Base-by-base conservation (phyloP, 169 alveolate species). In the Eimeria sp. region DNA sequence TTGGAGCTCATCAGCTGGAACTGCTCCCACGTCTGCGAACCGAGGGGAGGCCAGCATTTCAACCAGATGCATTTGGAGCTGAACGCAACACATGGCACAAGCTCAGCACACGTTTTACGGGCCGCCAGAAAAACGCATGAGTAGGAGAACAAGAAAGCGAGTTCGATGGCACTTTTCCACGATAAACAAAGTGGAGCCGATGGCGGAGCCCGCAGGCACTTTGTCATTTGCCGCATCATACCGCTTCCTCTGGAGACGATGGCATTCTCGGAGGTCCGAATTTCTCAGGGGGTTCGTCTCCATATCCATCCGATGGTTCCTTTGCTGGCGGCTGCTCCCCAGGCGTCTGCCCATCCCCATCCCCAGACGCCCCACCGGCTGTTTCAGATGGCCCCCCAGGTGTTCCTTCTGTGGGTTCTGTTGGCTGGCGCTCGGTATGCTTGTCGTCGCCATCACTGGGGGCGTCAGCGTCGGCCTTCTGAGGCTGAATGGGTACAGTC, bases 211-310 rank as follows among this genome's bases (percentile, higher is more conserved):
- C 18, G 74, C 76, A 25, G 43, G 37, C 18, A 66, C 43, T n/a
- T 14, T n/a, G 43, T 66, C 76, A 6, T 66, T 66, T 14, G 37
- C 43, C 76, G 8, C 1, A 6, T 66, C 76, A 27, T 66, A 66
- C 76, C 76, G 76, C 76, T 66, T 66, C 76, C 76, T 66, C 76
- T 25, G 43, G 46, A 8, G 76, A 66, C 43, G 43, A 66, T 66
- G 76, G 76, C 76, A 27, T 2, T n/a, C 14, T n/a, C 18, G 76
- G 76, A 25, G 37, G 43, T 66, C 76, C 76, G 3, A 8, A 66
- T 27, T n/a, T 16, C 43, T 66, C 76, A 43, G 76, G 76, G 20
- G 43, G 76, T 9, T 66, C 76, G 76, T 27, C 37, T 6, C 25
- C 76, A n/a, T 1, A 25, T 66, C 9, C 76, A 8, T 66, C 76